A percentile compares a stretch with the other conserved stretches of the same genome.
Conservation (phyloP, 108 stramenopile genomes). For the Cyclotella kingstonii region DNA sequence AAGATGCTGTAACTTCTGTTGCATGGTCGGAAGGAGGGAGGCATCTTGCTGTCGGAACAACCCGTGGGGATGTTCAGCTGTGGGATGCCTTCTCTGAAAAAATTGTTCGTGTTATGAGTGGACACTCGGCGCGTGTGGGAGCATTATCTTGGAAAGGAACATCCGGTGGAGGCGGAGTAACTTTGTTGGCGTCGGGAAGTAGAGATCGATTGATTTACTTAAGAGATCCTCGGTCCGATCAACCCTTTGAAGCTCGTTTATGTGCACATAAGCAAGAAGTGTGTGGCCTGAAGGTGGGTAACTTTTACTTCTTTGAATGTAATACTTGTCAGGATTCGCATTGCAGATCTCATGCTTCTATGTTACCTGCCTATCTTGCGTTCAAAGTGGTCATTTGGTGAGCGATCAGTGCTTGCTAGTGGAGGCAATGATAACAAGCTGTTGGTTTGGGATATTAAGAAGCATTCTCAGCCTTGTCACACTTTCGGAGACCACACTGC, state of each 20-base stretch:
- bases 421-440: slow-evolving; percentile 99
- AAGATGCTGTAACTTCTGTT: slow-evolving; percentile 85
- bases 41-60: slow-evolving; percentile 91
- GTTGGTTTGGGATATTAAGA: slow-evolving; percentile 90
- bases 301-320: neutral
- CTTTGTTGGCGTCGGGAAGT: slow-evolving; percentile 8
- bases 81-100: slow-evolving; percentile 91
- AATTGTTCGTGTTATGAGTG: slow-evolving; percentile 75
- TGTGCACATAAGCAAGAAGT: slow-evolving; percentile 95
- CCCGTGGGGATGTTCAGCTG: slow-evolving; percentile 87
- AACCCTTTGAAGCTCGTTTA: slow-evolving; percentile 60
- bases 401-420: slow-evolving; percentile 82
- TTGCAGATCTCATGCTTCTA: no score
- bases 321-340: no score
- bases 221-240: slow-evolving; percentile 85
- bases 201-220: slow-evolving; percentile 88
- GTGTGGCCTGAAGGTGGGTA: slow-evolving; percentile 78
- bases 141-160: slow-evolving; percentile 80
- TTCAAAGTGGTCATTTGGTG: slow-evolving; percentile 88
- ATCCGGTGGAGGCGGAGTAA: slow-evolving; percentile 5
- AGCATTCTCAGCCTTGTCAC: slow-evolving; percentile 61
- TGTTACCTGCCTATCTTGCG: neutral
- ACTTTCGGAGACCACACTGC: slow-evolving; percentile 92
- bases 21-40: slow-evolving; percentile 91
- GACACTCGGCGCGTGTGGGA: slow-evolving; percentile 92